A percentile compares a stretch with the other conserved stretches of the same genome.
Conservation (phyloP, 306 rosid genomes). For the Mimosa pudica region DNA sequence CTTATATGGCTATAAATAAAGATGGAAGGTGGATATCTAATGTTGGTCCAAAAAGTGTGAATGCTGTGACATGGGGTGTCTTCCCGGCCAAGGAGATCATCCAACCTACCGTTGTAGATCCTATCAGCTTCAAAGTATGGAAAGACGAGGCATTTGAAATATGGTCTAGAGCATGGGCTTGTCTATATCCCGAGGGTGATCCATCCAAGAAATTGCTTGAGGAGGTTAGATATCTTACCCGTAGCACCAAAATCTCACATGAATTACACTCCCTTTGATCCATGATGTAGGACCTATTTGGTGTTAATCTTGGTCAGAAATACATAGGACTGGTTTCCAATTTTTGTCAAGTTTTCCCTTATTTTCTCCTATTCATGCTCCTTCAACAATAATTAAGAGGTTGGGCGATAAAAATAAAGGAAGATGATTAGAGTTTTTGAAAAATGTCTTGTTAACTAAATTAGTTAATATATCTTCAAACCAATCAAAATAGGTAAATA, state of each 20-base stretch:
- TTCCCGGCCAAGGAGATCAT: constrained; percentile 92
- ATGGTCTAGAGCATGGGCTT: constrained; percentile 92
- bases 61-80: constrained; percentile 99
- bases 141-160: constrained; percentile 96
- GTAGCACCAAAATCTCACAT: neutral
- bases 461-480: no score
- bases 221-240: constrained; percentile 54
- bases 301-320: no score
- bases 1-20: constrained; percentile 88
- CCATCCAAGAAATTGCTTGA: constrained; percentile 78
- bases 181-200: constrained; percentile 74
- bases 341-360: no score
- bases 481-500: no score
- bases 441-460: no score
- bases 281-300: no score
- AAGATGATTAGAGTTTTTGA: no score
- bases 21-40: constrained; percentile 76
- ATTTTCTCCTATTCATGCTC: no score
- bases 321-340: no score
- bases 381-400: no score
- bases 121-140: constrained; percentile 83
- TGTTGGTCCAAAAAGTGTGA: constrained; percentile 65
- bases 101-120: constrained; percentile 96
- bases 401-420: no score
- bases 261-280: no score